These are phyloP conservation scores for Boletus reticuloceps DNA, from an alignment of 768 basidiomycete species.

Conservation along the genomic window DNA sequence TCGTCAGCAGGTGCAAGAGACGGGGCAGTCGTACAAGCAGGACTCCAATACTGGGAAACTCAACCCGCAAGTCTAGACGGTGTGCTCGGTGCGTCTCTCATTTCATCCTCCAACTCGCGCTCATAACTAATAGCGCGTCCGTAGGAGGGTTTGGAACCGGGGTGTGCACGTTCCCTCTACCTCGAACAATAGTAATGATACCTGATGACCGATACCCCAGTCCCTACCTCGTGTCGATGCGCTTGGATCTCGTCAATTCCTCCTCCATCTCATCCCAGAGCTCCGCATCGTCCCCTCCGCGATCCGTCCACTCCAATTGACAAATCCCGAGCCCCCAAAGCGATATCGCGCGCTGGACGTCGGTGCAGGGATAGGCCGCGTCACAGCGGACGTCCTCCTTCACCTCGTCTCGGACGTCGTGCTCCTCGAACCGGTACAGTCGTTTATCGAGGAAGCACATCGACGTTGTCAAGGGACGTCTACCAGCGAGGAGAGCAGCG, in stretches of 20 bases:
- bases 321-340: slow-evolving; percentile 24
- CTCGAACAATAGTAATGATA: not conserved
- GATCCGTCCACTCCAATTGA: slow-evolving; percentile 45
- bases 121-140: not conserved
- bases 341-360: slow-evolving; percentile 83
- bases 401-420: slow-evolving; percentile 85
- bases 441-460: slow-evolving; percentile 76
- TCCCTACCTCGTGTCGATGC: slow-evolving; percentile 89
- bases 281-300: slow-evolving; percentile 77
- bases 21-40: slow-evolving; percentile 63
- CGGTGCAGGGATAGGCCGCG: slow-evolving; percentile 92
- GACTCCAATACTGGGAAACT: slow-evolving; percentile 83
- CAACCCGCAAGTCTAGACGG: slow-evolving; percentile 84
- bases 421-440: slow-evolving; percentile 82
- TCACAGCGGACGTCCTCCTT: slow-evolving; percentile 86
- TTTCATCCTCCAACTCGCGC: not conserved
- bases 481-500: slow-evolving; percentile 30
- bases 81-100: slow-evolving; percentile 62
- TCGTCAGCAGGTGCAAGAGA: slow-evolving; percentile 22
- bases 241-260: slow-evolving; percentile 84
- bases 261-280: slow-evolving; percentile 77
- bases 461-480: slow-evolving; percentile 35
- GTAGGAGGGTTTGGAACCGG: slow-evolving; percentile 57
- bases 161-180: slow-evolving; percentile 26
- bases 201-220: slow-evolving; percentile 33